A percentile compares a stretch with the other conserved stretches of the same genome.
These are phyloP conservation scores for Chaetomium sp. DNA, from an alignment of 2,329 filamentous ascomycete species.

Conservation along the genomic window DNA sequence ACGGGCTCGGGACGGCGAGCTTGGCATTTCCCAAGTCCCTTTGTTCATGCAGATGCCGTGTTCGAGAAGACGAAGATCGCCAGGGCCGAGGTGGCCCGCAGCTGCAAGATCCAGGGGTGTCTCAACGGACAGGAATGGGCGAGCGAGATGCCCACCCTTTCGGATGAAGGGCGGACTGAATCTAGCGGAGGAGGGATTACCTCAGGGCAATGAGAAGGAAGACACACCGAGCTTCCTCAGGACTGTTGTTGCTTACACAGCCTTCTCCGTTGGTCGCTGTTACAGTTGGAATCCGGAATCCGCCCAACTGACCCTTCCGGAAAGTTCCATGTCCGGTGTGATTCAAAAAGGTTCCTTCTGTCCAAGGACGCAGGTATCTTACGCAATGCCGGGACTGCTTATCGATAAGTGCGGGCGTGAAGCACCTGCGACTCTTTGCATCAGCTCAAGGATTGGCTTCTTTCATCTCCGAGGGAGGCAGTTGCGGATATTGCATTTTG, in stretches of 20 bases:
- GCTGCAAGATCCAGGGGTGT: conserved; percentile 19
- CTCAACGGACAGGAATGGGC: not conserved
- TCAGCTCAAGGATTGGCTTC: not conserved
- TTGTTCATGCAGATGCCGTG: conserved; percentile 20
- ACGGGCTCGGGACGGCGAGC: conserved; percentile 4
- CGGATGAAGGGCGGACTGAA: not conserved
- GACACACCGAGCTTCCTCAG: not conserved
- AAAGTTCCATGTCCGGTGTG: not conserved
- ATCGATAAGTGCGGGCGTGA: not conserved
- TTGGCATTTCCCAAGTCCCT: conserved; percentile 18
- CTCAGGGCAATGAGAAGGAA: not conserved
- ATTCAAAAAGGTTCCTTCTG: not conserved
- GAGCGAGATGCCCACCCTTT: not conserved
- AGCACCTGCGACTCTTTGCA: too few relatives aligned
- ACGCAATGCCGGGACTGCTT: not conserved
- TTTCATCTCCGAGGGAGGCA: not conserved
- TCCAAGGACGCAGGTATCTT: not conserved
- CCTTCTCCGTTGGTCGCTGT: not conserved
- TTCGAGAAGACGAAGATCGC: conserved; percentile 18
- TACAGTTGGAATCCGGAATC: not conserved
- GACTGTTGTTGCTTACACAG: not conserved
- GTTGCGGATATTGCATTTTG: not conserved
- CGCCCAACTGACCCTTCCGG: not conserved
- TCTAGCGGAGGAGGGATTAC: not conserved
- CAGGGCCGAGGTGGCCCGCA: conserved; percentile 13